Conservation (phyloP, 2,329 filamentous ascomycete species). For the Penicillium expansum region DNA sequence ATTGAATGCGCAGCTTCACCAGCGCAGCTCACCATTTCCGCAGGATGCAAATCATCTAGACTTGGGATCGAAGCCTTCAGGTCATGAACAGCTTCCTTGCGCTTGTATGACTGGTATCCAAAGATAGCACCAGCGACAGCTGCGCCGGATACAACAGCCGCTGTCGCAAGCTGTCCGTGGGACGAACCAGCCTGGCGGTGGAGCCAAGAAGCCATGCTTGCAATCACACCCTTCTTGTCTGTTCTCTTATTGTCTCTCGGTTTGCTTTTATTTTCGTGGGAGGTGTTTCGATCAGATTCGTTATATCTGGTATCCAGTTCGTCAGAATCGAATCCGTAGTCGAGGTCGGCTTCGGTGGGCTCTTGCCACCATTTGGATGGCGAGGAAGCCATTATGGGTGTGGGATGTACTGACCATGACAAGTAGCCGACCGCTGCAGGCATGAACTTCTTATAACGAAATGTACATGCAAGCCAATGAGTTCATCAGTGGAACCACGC, state of each 20-base stretch:
- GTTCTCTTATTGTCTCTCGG: neutral
- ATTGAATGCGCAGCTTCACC: neutral
- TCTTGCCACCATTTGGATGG: slow-evolving; percentile 21
- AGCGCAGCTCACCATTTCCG: slow-evolving; percentile 45
- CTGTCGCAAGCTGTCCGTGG: slow-evolving; percentile 43
- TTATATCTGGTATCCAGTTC: slow-evolving; percentile 22
- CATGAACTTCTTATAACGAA: slow-evolving; percentile 15
- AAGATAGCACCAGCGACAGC: slow-evolving; percentile 53
- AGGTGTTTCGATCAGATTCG: slow-evolving; percentile 13
- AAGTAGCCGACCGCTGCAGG: neutral
- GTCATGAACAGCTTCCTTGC: slow-evolving; percentile 55
- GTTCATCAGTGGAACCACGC: slow-evolving; percentile 24
- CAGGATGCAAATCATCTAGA: slow-evolving; percentile 50
- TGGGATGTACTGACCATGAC: slow-evolving; percentile 11
- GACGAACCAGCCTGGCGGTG: slow-evolving; percentile 44
- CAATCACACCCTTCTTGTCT: slow-evolving; percentile 14
- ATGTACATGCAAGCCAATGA: slow-evolving; percentile 19
- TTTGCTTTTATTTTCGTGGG: slow-evolving; percentile 5
- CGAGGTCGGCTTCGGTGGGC: slow-evolving; percentile 22
- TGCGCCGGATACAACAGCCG: slow-evolving; percentile 44
- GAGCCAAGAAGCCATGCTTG: slow-evolving; percentile 45
- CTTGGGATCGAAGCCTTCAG: slow-evolving; percentile 62
- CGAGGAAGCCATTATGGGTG: slow-evolving; percentile 12
- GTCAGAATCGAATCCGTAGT: slow-evolving; percentile 30
- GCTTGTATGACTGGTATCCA: slow-evolving; percentile 55